Evolutionary conservation across 257 asterid species (phyloP), one percentile per base, ranked within the genome.

Genomic region (Fraxinus excelsior): DNA sequence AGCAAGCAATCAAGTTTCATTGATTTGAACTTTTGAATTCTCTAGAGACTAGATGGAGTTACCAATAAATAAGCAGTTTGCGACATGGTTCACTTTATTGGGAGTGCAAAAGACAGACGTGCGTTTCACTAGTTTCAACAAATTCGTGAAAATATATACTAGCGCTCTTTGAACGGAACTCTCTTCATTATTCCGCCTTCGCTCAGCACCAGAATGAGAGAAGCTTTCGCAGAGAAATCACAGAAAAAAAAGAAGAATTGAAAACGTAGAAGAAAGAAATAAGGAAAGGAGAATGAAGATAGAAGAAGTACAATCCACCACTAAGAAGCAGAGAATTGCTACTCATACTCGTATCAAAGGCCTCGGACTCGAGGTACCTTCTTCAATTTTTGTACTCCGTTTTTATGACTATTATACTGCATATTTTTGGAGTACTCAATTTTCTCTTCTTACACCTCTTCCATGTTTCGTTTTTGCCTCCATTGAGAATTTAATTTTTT

Each of bases 291-390:
- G 7, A 60, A 60, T 85, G 87, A 87, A 78, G 84, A 87, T 85
- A 72, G 91, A 87, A 72, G 91, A 87, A 68, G 91, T 85, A 18
- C 89, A 87, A 71, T 87, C 91, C 23, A 85, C 86, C 11, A 72
- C 85, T 0, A 83, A 87, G 85, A 87, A 85, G 78, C 89, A 85
- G 72, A 83, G 91, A 64, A 79, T 83, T 28, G 89, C 91, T 2
- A 87, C 89, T 64, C 91, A 87, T 68, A 87, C 91, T 71, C 91
- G 85, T 46, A 87, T 87, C 26, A 87, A 87, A 83, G 91, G 91
- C 78, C 91, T 87, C 70, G 91, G 91, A 18, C 87, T 87, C 65
- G 87, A 87, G 87, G 91, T 87, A 74, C 56, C 38, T 18, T 53
- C 28, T 7, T n/a, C 6, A 35, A 10, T 10, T 23, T 75, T 75